These are phyloP conservation scores for Aspergillus viridinutans DNA, from an alignment of 2,329 filamentous ascomycete species.

Conservation along the genomic window DNA sequence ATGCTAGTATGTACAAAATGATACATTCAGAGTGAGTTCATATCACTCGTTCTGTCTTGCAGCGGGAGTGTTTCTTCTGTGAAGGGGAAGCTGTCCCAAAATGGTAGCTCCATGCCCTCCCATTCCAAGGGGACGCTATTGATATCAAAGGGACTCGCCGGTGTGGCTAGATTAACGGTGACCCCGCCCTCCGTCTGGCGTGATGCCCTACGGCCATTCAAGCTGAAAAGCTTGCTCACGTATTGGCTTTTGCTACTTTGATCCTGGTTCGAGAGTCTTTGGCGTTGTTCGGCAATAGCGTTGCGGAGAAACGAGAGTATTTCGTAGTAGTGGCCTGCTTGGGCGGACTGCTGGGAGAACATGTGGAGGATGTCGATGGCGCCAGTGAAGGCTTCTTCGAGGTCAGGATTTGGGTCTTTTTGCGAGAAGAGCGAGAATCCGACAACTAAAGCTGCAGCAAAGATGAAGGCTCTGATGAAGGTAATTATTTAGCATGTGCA, in stretches of 20 bases:
- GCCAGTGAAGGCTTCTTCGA: slow-evolving; percentile 44
- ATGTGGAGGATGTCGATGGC: slow-evolving; percentile 49
- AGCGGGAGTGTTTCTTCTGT: slow-evolving; percentile 14
- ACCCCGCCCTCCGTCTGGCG: slow-evolving; percentile 4
- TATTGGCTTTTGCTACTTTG: slow-evolving; percentile 29
- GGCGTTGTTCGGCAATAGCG: slow-evolving; percentile 43
- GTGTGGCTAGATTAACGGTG: slow-evolving; percentile 3
- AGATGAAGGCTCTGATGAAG: slow-evolving; percentile 47
- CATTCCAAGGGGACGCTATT: slow-evolving; percentile 22
- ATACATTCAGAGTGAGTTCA: not conserved
- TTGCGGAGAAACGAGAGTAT: slow-evolving; percentile 49
- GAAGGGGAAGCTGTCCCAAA: slow-evolving; percentile 37
- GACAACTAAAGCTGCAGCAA: slow-evolving; percentile 54
- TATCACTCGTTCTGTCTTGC: not conserved
- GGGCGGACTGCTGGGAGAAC: slow-evolving; percentile 49
- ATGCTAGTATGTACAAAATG: not conserved
- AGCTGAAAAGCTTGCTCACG: slow-evolving; percentile 34
- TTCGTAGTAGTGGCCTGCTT: slow-evolving; percentile 55
- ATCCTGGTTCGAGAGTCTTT: slow-evolving; percentile 24
- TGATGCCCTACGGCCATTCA: slow-evolving; percentile 17
- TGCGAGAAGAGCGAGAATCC: slow-evolving; percentile 55
- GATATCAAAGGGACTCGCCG: slow-evolving; percentile 13
- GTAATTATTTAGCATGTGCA: not conserved
- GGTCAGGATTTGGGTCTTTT: slow-evolving; percentile 38
- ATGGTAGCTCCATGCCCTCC: slow-evolving; percentile 32